Base-by-base conservation (phyloP, 495 filamentous ascomycete species). In the Neurospora sp. region DNA sequence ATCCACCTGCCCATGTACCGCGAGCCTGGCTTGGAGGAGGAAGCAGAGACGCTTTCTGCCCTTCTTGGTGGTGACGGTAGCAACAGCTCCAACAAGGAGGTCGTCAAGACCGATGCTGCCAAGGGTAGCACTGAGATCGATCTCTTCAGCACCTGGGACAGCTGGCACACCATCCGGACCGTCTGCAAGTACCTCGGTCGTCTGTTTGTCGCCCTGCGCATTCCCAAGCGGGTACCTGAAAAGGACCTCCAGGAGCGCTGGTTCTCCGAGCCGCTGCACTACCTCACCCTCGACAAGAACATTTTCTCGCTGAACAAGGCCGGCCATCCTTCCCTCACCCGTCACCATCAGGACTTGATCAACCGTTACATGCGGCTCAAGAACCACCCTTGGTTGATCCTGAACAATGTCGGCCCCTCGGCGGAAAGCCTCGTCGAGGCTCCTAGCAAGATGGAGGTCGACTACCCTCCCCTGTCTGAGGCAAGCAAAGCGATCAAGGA, bases 191-290 rank as follows among this genome's bases (percentile, higher is more conserved):
- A 98, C 77, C 90, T 91, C 81, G 79, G 86, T 69, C 88, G 92
- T 81, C 85, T 99, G 71, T 92, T 91, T 73, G 89, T 98, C 83
- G 94, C 92, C n/a, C 85, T 99, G 14, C 85, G 86, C 72, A 85
- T 98, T 71, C 94, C 94, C 37, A 89, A 89, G n/a, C 87, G 91
- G 41, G 85, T 97, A 23, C 96, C 96, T 8, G 84, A 90, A 31
- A 84, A 88, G 44, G 83, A 86, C 31, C 85, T 97, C 9, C 93
- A 96, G 76, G 90, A 89, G 16, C 88, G 96, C n/a, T 99, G 96
- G 96, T 94, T 93, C 82, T 91, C 93, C 2, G 96, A 99, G 76
- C 94, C 96, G 27, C 84, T 98, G 4, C 92, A 94, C 71, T 86
- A 96, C 71, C 84, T 99, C 2, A 88, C 89, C 1, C 85, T 97